phyloP scores from a whole-genome alignment of 2,329 filamentous ascomycete species.

The Cephalotrichum gorgonifer region DNA sequence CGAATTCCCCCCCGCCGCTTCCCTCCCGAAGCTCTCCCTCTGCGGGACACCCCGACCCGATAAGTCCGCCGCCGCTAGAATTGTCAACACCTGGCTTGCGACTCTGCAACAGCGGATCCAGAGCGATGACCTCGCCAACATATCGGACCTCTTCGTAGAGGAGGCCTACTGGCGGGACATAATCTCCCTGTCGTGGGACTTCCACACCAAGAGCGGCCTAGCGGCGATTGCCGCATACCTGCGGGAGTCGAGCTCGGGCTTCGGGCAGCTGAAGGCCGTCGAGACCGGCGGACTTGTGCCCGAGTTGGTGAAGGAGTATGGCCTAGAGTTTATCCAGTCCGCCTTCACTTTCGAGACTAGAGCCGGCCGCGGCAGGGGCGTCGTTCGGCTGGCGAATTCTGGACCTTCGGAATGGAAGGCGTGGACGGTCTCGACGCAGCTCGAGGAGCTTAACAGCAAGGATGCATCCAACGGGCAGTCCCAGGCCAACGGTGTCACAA shows the following conservation, averaged over 20 bases:
- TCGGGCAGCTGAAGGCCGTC: slow-evolving; percentile 4
- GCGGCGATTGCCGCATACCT: slow-evolving; percentile 9
- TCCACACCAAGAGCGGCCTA: slow-evolving; percentile 13
- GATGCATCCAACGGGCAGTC: slow-evolving; percentile 2
- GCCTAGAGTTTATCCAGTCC: slow-evolving; percentile 9
- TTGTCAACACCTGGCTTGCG: slow-evolving; percentile 4
- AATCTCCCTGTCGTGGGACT: slow-evolving; percentile 17
- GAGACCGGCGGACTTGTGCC: slow-evolving; percentile 8
- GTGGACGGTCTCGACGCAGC: slow-evolving; percentile 14
- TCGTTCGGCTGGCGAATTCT: slow-evolving; percentile 11
- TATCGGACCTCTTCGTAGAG: slow-evolving; percentile 12
- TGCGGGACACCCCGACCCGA: background rate
- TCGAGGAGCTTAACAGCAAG: slow-evolving; percentile 13
- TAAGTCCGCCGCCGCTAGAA: background rate
- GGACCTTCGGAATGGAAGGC: slow-evolving; percentile 12
- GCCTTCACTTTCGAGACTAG: slow-evolving; percentile 11
- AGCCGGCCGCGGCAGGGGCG: slow-evolving; percentile 11
- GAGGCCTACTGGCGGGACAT: slow-evolving; percentile 19
- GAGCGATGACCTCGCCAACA: background rate
- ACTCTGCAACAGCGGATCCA: slow-evolving; percentile 2
- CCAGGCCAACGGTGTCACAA: background rate
- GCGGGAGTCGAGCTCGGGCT: slow-evolving; percentile 1
- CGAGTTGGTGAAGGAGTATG: slow-evolving; percentile 8
- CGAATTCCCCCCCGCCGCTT: slow-evolving; percentile 1
- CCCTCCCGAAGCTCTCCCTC: background rate